Evolutionary conservation across 2,329 filamentous ascomycete genomes (phyloP).

Genomic region (Microsporum audouinii): DNA sequence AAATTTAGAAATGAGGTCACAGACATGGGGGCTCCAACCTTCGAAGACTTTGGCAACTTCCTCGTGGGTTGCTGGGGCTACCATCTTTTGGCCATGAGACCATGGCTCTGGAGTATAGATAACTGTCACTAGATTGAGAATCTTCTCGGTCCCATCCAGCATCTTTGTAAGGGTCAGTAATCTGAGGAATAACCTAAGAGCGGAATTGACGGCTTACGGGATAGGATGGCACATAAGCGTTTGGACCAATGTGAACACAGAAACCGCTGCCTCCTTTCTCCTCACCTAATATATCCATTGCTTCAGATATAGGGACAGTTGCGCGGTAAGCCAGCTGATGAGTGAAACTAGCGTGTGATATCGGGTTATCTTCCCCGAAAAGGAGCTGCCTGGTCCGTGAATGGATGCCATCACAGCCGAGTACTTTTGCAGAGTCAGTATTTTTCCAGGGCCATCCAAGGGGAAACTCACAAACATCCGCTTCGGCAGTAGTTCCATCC

Average conservation of each 20-base stretch:
- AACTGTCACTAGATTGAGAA: neutral
- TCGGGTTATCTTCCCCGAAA: slow-evolving; percentile 38
- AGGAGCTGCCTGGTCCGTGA: slow-evolving; percentile 44
- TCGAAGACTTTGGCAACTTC: neutral
- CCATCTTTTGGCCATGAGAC: neutral
- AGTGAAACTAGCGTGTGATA: slow-evolving; percentile 41
- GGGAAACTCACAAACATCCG: slow-evolving; percentile 28
- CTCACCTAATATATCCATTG: slow-evolving; percentile 38
- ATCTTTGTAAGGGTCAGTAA: neutral
- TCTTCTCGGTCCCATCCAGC: neutral
- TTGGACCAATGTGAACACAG: slow-evolving; percentile 1
- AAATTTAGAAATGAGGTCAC: neutral
- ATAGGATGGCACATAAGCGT: neutral
- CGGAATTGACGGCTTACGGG: neutral
- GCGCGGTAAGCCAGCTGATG: slow-evolving; percentile 53
- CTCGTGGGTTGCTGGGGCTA: neutral
- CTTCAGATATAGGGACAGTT: slow-evolving; percentile 48
- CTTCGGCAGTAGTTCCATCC: slow-evolving; percentile 36
- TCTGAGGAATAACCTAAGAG: too few relatives aligned
- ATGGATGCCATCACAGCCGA: slow-evolving; percentile 48
- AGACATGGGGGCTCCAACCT: slow-evolving; percentile 3
- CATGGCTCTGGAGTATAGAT: neutral
- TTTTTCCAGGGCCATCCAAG: neutral
- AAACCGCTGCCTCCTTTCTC: slow-evolving; percentile 23
- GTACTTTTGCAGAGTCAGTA: slow-evolving; percentile 40